These are phyloP conservation scores for Abortiporus biennis DNA, from an alignment of 1,284 basidiomycete genomes.

Conservation along the genomic window DNA sequence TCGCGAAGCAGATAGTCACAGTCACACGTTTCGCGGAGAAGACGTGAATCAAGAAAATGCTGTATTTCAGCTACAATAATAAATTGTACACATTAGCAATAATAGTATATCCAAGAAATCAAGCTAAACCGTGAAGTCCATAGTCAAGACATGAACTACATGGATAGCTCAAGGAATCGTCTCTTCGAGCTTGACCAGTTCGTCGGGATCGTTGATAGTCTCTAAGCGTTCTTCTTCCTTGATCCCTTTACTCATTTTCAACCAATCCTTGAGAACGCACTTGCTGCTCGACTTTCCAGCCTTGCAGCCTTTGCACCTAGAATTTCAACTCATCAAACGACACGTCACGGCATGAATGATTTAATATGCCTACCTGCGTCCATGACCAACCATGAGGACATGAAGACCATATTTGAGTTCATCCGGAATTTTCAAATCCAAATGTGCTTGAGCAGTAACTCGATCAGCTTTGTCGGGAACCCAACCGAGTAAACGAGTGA, in stretches of 20 bases:
- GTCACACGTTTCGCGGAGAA: no score
- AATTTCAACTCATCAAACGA: neutral
- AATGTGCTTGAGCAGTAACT: constrained; percentile 64
- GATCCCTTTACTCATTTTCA: constrained; percentile 18
- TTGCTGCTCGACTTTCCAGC: constrained; percentile 18
- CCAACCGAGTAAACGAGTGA: constrained; percentile 66
- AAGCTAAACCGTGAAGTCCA: no score
- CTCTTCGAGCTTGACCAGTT: no score
- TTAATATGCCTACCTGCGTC: constrained; percentile 24
- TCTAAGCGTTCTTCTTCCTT: no score
- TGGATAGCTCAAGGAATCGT: no score
- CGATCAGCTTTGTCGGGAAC: constrained; percentile 58
- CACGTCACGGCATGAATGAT: neutral
- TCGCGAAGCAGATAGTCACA: no score
- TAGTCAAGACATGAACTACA: no score
- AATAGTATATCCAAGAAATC: no score
- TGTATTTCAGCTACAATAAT: no score
- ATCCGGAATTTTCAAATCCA: constrained; percentile 57
- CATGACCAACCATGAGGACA: constrained; percentile 66
- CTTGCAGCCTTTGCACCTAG: constrained; percentile 49
- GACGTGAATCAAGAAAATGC: no score
- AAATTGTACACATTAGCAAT: no score
- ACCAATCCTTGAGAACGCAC: constrained; percentile 27
- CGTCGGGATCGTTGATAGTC: no score
- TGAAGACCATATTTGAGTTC: constrained; percentile 70